Percentiles rank a stretch among this genome's conserved stretches.
These are phyloP conservation scores for Eleusine indica DNA, from an alignment of 176 grass and related monocot genomes.

Conservation along the genomic window DNA sequence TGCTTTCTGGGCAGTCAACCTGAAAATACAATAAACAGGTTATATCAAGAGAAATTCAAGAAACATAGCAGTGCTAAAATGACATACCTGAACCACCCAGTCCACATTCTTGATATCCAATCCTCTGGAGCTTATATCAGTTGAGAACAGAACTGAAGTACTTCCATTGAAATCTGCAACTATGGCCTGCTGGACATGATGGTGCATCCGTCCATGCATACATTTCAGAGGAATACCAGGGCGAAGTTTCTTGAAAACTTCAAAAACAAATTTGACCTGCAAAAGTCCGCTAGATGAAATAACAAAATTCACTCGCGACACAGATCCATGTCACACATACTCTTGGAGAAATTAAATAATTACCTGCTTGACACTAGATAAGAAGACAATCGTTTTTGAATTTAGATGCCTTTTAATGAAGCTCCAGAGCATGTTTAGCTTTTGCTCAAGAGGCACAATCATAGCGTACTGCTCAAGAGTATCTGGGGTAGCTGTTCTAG, in stretches of 20 bases:
- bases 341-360: conserved; percentile 8
- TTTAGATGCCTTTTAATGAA: conserved; percentile 87
- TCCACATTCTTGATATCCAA: conserved; percentile 88
- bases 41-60: conserved; percentile 8
- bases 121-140: conserved; percentile 79
- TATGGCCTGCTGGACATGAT: conserved; percentile 61
- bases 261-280: conserved; percentile 92
- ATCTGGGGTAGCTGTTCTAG: conserved; percentile 77
- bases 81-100: conserved; percentile 92
- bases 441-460: conserved; percentile 87
- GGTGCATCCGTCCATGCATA: conserved; percentile 81
- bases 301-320: conserved; percentile 20
- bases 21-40: conserved; percentile 39
- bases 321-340: neutral
- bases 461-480: conserved; percentile 76
- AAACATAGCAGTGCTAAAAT: conserved; percentile 9
- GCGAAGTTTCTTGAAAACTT: conserved; percentile 92
- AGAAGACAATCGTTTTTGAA: conserved; percentile 85
- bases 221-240: conserved; percentile 95
- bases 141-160: conserved; percentile 91
- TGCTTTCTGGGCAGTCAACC: conserved; percentile 87
- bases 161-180: conserved; percentile 69
- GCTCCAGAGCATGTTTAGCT: conserved; percentile 91
- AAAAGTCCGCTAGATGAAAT: conserved; percentile 29
- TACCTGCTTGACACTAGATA: conserved; percentile 94